These are phyloP conservation scores for Camellia japonica DNA, from an alignment of 148 eudicot genomes.

Conservation along the genomic window DNA sequence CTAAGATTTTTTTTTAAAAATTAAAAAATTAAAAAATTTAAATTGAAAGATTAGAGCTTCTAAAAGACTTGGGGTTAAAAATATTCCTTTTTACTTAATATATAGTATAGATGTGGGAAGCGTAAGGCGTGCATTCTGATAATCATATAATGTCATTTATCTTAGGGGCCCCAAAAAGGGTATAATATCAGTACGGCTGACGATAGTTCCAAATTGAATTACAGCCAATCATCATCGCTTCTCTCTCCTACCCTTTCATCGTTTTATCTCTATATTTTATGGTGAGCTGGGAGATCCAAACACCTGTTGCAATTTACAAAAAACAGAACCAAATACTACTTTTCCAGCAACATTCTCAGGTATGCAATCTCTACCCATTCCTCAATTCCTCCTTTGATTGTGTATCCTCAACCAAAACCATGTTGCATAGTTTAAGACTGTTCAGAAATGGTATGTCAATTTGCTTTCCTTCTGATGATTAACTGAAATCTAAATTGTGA, in stretches of 20 bases:
- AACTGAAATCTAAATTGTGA: background rate
- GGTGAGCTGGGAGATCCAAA: background rate
- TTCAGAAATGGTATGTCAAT: background rate
- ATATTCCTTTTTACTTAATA: too few species aligned
- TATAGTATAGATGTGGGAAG: background rate
- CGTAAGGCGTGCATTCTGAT: background rate
- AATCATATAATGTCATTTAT: background rate
- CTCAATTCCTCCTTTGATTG: background rate
- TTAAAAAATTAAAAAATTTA: too few species aligned
- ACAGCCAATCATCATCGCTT: background rate
- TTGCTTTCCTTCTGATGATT: background rate
- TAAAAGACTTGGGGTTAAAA: too few species aligned
- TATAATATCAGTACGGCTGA: background rate
- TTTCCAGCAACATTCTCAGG: conserved; percentile 8
- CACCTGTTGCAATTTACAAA: background rate
- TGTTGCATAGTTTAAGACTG: background rate
- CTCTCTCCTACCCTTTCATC: background rate
- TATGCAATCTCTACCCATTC: background rate
- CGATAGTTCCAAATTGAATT: background rate
- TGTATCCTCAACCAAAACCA: background rate
- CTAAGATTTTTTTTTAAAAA: too few species aligned
- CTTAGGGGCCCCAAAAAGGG: background rate
- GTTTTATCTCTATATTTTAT: background rate
- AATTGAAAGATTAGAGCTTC: too few species aligned
- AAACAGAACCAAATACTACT: background rate